Conservation (phyloP, 176 grass and related monocot genomes). For the Rhipidocladum racemiflorum region DNA sequence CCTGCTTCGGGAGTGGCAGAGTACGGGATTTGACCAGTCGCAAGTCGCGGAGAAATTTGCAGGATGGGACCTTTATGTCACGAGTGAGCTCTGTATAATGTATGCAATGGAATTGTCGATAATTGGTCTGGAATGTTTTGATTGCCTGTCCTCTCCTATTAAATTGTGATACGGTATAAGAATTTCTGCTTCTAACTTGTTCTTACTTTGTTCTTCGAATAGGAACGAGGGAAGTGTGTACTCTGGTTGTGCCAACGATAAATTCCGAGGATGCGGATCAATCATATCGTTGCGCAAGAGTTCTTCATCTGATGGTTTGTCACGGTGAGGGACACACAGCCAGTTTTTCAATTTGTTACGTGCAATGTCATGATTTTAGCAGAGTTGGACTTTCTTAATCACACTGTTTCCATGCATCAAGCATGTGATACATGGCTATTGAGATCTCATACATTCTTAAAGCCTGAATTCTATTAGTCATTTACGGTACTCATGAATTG, state of each 20-base stretch:
- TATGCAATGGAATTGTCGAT: constrained; percentile 78
- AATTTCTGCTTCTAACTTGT: background rate
- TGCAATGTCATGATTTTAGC: background rate
- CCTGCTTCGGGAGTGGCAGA: constrained; percentile 82
- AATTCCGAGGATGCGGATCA: constrained; percentile 95
- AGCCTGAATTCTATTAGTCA: background rate
- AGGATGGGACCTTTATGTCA: constrained; percentile 82
- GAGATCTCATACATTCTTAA: constrained; percentile 9
- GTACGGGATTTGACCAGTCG: constrained; percentile 48
- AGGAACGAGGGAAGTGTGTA: constrained; percentile 84
- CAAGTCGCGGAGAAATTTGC: constrained; percentile 68
- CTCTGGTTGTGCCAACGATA: constrained; percentile 87
- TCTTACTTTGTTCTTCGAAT: constrained; percentile 25
- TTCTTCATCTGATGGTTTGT: constrained; percentile 35
- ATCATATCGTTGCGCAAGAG: constrained; percentile 71
- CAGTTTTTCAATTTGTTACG: background rate
- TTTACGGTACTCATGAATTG: background rate
- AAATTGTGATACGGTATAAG: background rate
- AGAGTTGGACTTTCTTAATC: background rate
- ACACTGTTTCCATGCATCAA: background rate
- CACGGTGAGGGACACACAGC: constrained; percentile 45
- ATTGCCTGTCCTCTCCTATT: background rate
- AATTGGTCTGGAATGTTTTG: constrained; percentile 54
- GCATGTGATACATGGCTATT: background rate
- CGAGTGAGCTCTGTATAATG: constrained; percentile 94